Base-by-base conservation (phyloP, 306 rosid species). In the Sindora glabra region DNA sequence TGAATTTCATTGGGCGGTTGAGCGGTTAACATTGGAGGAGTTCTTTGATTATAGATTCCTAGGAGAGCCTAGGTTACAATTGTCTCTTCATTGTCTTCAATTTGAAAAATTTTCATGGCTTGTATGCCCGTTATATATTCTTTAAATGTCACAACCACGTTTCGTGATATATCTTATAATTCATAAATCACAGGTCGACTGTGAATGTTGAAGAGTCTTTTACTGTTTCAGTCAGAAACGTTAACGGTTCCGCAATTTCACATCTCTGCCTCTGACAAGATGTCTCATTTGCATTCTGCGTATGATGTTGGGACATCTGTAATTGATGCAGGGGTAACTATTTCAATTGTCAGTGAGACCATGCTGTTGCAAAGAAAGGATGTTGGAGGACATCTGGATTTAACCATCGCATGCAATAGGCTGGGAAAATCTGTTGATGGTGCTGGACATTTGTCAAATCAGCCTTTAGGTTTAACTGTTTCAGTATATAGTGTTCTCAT, bases 1-100 rank as follows among this genome's bases (percentile, higher is more conserved):
- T 71, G 62, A 56, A 68, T 57, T 78, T 69, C 67, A 62, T 69
- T 83, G 57, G 83, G 80, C 90, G 89, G 99, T 68, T 71, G 90
- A 94, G 82, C 86, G 99, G 59, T 72, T 94, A 55, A 80, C 94
- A 30, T 94, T 89, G 79, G 67, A 61, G 71, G 95, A 84, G 62
- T 89, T 94, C 79, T 94, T 94, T 68, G 16, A 70, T 69, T 97
- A 94, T 76, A 78, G 67, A 38, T 89, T 89, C 76, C 76, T 94
- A 14, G 48, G 22, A 53, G 89, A 77, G 56, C 62, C 79, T 32
- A 80, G 99, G 99, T 92, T 64, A 59, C 33, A 21, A 48, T 41
- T 29, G 3, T 27, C 6, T 3, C 60, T 56, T n/a, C n/a, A n/a
- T 65, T 54, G 51, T 17, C 17, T 24, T 12, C 30, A 37, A 16